Base-by-base conservation (phyloP, 2,329 filamentous ascomycete genomes). In the Byssochlamys sp. region DNA sequence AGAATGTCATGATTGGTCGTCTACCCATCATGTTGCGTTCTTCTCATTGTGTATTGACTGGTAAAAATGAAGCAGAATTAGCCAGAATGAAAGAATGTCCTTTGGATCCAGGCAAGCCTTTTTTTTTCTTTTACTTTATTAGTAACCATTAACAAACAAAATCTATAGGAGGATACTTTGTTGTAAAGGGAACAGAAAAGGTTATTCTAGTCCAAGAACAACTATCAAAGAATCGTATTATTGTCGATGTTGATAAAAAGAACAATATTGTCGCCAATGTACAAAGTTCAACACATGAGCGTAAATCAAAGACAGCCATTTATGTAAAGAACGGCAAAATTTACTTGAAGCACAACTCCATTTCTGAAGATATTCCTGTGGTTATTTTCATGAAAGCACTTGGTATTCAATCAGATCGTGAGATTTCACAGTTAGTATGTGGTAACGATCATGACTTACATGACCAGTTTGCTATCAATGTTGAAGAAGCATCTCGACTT, bases 91-190 rank as follows among this genome's bases (percentile, higher is more conserved):
- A 95, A 68, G 94, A 99, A 76, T 99, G 94, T 68, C 90, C 94
- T 12, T 80, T 99, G 48, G 94, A 99, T 69, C 94, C 95, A 0
- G 94, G 94, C 61, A n/a, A n/a, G n/a, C n/a, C n/a, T n/a, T n/a
- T n/a, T n/a, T n/a, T n/a, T n/a, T n/a, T n/a, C n/a, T n/a, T n/a
- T n/a, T n/a, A n/a, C n/a, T n/a, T n/a, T n/a, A n/a, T n/a, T n/a
- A n/a, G n/a, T n/a, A n/a, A n/a, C n/a, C n/a, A n/a, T n/a, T n/a
- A n/a, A n/a, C n/a, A n/a, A n/a, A n/a, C n/a, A n/a, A n/a, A n/a
- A n/a, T n/a, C n/a, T n/a, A n/a, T n/a, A n/a, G n/a, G n/a, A n/a
- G 94, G 94, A 55, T 99, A 99, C 73, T 99, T 99, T 68, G 94
- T 99, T 67, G 91, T 97, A 63, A 90, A 92, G 66, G 94, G 94